Evolutionary conservation across 768 basidiomycete genomes (phyloP), one percentile per base, ranked within the genome.

Genomic region (Termitomyces sp.): DNA sequence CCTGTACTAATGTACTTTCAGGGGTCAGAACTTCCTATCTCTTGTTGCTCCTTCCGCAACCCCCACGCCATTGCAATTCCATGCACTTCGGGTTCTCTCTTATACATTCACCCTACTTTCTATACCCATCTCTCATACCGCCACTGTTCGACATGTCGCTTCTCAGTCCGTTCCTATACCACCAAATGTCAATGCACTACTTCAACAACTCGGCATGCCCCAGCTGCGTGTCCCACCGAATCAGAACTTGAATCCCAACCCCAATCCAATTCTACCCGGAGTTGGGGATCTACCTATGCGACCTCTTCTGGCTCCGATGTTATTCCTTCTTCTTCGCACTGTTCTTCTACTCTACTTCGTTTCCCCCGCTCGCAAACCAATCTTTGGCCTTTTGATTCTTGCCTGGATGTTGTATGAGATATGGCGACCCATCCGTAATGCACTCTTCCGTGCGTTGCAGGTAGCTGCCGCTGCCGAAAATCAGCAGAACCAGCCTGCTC

Each of bases 331-430:
- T 7, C 76, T 91, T 65, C 85, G 89, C 53, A 88, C 86, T 4
- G 64, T 82, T 13, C 76, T 91, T 13, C 74, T 91, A 30, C 76
- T 91, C 3, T 91, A 91, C 70, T 89, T 91, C 69, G 85, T 91
- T 65, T 85, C 86, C 4, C 89, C 89, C 0, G 80, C 86, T 7
- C 79, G 86, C 62, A 88, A 88, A 55, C 89, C 89, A 5, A 67
- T 91, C 20, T 81, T 91, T 58, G 87, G 84, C 36, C 62, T 88
- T 39, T 72, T 90, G 56, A 78, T 91, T 32, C 71, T 85, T 24
- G 81, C 77, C 2, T 91, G 87, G 87, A 82, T 89, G 69, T 55
- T 87, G 26, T 91, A 88, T 67, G 89, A 91, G 69, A 83, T 87
- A 34, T 89, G 87, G 87, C 81, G 80, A 52, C 85, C 86, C 26